Base-by-base conservation (phyloP, 805 yeast species). In the Ogataea paraovalis region DNA sequence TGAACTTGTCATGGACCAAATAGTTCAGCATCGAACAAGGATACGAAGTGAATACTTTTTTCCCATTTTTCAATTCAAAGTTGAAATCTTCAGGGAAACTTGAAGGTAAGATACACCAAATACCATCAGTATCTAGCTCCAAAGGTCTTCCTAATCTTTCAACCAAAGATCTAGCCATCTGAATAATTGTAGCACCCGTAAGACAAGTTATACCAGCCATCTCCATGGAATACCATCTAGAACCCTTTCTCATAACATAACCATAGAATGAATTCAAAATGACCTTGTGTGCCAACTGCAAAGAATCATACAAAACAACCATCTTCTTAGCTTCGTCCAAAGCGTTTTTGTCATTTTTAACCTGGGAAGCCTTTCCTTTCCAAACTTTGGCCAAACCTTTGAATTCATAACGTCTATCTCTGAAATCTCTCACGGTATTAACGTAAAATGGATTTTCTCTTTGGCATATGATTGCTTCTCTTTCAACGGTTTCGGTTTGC, bases 201-300 rank as follows among this genome's bases (percentile, higher is more conserved):
- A 91, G 74, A 75, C 99, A 95, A 0, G 99, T 94, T 18, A 94
- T 94, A 53, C 99, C 99, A 0, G 99, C 99, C 99, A 95, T 94
- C 66, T 94, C 99, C 94, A 94, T 90, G 0, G 99, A 94, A 60
- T 91, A 94, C 99, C 99, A 94, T 50, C 99, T 77, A 0, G 99
- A 94, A 36, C 99, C 99, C 60, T 94, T 94, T 68, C 99, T 80
- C 99, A 94, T 94, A 13, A 94, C 99, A 60, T 94, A 94, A 43
- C 99, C 99, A 60, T 94, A 94, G 64, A 94, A 94, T 0, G 98
- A 92, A 62, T 94, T 94, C 59, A 94, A 75, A 69, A 94, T 94
- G 61, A 92, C 97, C 61, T 94, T 94, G 66, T 94, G 98, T 0
- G 99, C 99, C 54, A 94, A 75, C 68, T 94, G 99, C 57, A 94